phyloP scores from a whole-genome alignment of 108 stramenopile genomes.

The Fistulifera solaris region DNA sequence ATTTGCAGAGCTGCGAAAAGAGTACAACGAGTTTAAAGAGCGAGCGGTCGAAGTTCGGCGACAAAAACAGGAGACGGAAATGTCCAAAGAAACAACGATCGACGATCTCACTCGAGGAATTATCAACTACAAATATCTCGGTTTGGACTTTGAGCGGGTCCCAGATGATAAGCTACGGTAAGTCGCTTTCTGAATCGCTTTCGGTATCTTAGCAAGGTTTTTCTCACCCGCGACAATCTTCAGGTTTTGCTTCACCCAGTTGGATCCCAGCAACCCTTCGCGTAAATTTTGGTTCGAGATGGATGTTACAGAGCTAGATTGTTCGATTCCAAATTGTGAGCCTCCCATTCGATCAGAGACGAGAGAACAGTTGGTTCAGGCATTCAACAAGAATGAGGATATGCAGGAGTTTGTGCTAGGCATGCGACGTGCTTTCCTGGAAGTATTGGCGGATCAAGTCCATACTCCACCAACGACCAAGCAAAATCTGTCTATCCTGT shows the following conservation, averaged over 20 bases:
- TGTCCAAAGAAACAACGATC: conserved; percentile 34
- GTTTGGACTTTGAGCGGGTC: conserved; percentile 39
- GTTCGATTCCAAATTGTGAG: conserved; percentile 30
- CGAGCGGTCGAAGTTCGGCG: conserved; percentile 5
- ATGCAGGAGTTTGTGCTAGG: conserved; percentile 3
- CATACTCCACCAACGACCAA: no score
- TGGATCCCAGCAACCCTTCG: conserved; percentile 29
- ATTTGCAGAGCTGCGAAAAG: no score
- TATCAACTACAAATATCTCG: conserved; percentile 44
- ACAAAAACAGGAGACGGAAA: conserved; percentile 21
- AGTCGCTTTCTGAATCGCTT: conserved; percentile 1
- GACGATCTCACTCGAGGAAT: conserved; percentile 51
- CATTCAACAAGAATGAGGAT: conserved; percentile 1
- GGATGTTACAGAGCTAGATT: conserved; percentile 33
- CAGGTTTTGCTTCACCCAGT: conserved; percentile 35
- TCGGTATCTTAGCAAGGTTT: neutral
- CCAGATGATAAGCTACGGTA: conserved; percentile 27
- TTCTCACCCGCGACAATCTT: neutral
- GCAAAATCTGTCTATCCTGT: no score
- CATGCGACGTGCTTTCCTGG: conserved; percentile 3
- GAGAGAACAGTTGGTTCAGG: neutral
- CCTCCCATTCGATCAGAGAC: conserved; percentile 10
- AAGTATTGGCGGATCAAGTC: no score
- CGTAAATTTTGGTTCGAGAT: conserved; percentile 41
- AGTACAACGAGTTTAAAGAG: no score